Evolutionary conservation across 106 monocot species (phyloP).

Genomic region (Dendrobium chrysotoxum): DNA sequence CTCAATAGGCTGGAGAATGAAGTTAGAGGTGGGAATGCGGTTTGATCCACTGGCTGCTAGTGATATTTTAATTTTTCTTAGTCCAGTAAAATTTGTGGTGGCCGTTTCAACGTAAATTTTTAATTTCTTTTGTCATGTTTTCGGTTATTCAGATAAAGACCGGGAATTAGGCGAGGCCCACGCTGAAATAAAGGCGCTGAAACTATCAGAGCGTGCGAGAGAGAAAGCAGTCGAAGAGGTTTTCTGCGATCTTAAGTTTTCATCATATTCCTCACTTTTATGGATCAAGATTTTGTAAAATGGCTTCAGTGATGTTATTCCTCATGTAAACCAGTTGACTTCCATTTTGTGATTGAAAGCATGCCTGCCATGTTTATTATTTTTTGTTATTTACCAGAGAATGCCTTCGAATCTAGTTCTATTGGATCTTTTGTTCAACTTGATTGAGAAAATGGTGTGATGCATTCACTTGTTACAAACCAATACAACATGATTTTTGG

Average conservation of each 20-base stretch:
- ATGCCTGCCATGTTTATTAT: not conserved
- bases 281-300: not conserved
- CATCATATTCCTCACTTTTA: not conserved
- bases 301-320: not conserved
- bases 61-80: not conserved
- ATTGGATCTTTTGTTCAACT: not conserved
- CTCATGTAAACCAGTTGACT: not conserved
- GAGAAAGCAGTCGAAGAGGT: conserved; percentile 96
- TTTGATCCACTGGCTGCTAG: conserved; percentile 10
- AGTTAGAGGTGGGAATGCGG: conserved; percentile 68
- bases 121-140: not conserved
- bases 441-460: not conserved
- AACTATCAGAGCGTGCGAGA: conserved; percentile 83
- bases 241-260: not conserved
- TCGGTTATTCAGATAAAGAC: conserved; percentile 72
- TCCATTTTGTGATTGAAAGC: not conserved
- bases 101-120: conserved; percentile 1
- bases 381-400: not conserved
- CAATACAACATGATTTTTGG: not conserved
- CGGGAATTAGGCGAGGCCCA: conserved; percentile 87
- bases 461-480: not conserved
- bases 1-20: conserved; percentile 87
- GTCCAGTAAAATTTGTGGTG: not conserved
- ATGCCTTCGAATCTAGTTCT: not conserved
- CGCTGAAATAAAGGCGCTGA: conserved; percentile 85